A percentile compares a stretch with the other conserved stretches of the same genome.
Conservation (phyloP, 768 basidiomycete genomes). For the Russula foetens region DNA sequence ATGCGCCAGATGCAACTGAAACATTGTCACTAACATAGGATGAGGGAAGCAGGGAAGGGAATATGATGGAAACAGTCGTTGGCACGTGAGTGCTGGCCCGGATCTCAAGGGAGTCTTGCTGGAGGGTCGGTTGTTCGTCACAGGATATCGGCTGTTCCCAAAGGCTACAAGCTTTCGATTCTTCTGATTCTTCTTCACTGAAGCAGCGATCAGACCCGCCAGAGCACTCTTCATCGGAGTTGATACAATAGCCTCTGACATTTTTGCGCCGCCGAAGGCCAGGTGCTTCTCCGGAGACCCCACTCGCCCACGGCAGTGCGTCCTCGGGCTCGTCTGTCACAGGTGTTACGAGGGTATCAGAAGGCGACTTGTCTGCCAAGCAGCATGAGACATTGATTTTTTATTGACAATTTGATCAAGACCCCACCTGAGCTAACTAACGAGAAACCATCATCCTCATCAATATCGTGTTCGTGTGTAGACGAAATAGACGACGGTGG, state of each 20-base stretch:
- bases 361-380: constrained; percentile 1
- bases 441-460: not conserved
- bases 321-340: constrained; percentile 3
- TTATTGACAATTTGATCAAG: not conserved
- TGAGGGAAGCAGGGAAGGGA: constrained; percentile 16
- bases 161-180: constrained; percentile 7
- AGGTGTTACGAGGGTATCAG: constrained; percentile 17
- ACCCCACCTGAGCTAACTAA: constrained; percentile 7
- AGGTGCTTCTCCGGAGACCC: not conserved
- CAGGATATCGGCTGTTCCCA: constrained; percentile 4
- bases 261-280: constrained; percentile 16
- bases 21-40: constrained; percentile 30
- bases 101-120: constrained; percentile 16
- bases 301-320: constrained; percentile 7
- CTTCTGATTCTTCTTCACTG: constrained; percentile 25
- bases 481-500: not conserved
- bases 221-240: constrained; percentile 18
- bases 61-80: constrained; percentile 5
- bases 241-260: constrained; percentile 8
- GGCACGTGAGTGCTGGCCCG: not conserved
- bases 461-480: not conserved
- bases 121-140: not conserved
- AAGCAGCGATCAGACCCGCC: constrained; percentile 35
- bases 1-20: constrained; percentile 26
- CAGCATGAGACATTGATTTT: not conserved